Percentiles rank a stretch among this genome's conserved stretches.
These are phyloP conservation scores for Sporothrix protearum DNA, from an alignment of 2,329 filamentous ascomycete species.

Conservation along the genomic window DNA sequence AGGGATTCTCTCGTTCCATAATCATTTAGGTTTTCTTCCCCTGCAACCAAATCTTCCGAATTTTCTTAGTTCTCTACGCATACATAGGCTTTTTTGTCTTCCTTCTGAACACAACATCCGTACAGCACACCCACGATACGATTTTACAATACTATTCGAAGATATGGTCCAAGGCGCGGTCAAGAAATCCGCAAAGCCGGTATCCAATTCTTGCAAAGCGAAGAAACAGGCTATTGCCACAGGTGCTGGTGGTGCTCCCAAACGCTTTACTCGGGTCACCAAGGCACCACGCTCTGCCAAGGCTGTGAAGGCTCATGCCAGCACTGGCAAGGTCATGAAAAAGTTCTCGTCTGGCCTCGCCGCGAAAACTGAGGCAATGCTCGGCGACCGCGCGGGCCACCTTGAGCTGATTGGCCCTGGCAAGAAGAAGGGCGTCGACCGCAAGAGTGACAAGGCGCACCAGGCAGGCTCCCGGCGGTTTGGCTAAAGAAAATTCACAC, in stretches of 20 bases:
- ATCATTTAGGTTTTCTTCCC: background rate
- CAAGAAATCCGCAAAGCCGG: conserved; percentile 46
- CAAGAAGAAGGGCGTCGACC: conserved; percentile 41
- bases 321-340: conserved; percentile 51
- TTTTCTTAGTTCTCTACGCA: background rate
- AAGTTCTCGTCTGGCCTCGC: conserved; percentile 55
- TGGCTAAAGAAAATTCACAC: conserved; percentile 39
- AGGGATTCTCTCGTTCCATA: background rate
- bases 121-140: background rate
- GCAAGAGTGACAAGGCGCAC: conserved; percentile 26
- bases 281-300: conserved; percentile 46
- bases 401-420: conserved; percentile 57
- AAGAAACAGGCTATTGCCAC: conserved; percentile 38
- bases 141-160: too few relatives aligned
- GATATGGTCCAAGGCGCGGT: conserved; percentile 55
- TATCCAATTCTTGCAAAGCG: conserved; percentile 30
- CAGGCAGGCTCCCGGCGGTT: conserved; percentile 55
- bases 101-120: background rate
- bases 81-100: background rate
- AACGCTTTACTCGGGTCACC: conserved; percentile 44
- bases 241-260: conserved; percentile 30
- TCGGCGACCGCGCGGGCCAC: conserved; percentile 58
- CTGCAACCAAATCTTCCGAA: background rate
- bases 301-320: conserved; percentile 37
- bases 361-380: conserved; percentile 53